Conservation (phyloP, 805 yeast genomes). For the Spathaspora hagerdaliae region DNA sequence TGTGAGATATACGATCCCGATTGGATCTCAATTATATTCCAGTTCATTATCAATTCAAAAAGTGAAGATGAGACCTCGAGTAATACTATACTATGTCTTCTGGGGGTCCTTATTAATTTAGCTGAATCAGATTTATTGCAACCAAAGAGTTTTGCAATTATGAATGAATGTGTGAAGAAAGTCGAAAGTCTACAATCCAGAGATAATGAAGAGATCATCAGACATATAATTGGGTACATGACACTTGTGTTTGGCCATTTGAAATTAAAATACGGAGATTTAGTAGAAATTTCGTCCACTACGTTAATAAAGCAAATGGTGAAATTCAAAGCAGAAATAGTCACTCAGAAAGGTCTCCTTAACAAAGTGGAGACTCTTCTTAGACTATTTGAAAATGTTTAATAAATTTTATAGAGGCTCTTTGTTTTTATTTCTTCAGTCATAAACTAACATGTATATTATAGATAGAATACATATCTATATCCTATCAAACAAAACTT, state of each 20-base stretch:
- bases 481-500: neutral
- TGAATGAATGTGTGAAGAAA: neutral
- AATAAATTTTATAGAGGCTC: no score
- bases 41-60: neutral
- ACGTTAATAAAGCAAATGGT: neutral
- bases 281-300: neutral
- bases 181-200: neutral
- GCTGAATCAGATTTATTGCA: slow-evolving; percentile 5
- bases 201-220: slow-evolving; percentile 4
- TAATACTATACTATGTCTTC: neutral
- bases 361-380: neutral
- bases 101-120: slow-evolving; percentile 9
- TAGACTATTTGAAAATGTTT: neutral
- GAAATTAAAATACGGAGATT: neutral
- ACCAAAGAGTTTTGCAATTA: neutral
- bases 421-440: neutral
- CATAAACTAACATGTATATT: neutral
- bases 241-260: slow-evolving; percentile 10
- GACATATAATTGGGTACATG: slow-evolving; percentile 15
- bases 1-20: neutral
- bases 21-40: neutral
- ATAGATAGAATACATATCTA: no score
- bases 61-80: neutral
- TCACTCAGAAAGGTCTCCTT: neutral
- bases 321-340: neutral